phyloP scores from a whole-genome alignment of 352 stramenopile species.

The Blastocystis sp. region DNA sequence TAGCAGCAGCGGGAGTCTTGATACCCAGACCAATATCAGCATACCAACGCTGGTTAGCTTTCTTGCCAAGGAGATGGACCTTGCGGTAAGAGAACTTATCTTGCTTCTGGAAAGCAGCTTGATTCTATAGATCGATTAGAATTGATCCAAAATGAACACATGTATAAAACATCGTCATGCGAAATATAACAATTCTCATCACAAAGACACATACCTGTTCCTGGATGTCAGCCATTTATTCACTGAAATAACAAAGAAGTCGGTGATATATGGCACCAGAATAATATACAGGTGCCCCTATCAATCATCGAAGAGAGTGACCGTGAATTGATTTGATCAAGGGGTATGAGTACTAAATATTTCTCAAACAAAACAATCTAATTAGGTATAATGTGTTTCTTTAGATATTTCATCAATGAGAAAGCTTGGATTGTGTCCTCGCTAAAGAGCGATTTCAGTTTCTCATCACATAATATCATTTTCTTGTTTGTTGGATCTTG shows the following conservation, averaged over 20 bases:
- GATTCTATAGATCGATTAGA: conserved; percentile 2
- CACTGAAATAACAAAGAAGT: conserved; percentile 1
- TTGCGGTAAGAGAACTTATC: conserved; percentile 62
- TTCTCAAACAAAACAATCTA: background rate
- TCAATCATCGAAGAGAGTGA: background rate
- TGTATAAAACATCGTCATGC: background rate
- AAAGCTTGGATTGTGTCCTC: background rate
- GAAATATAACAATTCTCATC: background rate
- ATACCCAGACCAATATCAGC: conserved; percentile 42
- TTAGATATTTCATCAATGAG: background rate
- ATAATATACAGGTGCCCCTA: background rate
- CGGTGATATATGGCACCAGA: conserved; percentile 5
- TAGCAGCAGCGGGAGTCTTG: conserved; percentile 51
- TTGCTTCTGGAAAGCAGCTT: conserved; percentile 62
- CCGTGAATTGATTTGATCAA: background rate
- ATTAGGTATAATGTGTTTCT: background rate
- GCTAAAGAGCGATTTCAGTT: background rate
- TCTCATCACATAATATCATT: background rate
- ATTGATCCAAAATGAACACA: background rate
- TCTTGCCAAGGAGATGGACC: conserved; percentile 57
- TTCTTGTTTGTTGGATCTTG: background rate
- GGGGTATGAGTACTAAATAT: background rate
- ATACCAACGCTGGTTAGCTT: conserved; percentile 62
- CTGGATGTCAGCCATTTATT: conserved; percentile 52
- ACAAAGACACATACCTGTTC: conserved; percentile 22